These are phyloP conservation scores for Blastobotrys terrestris DNA, from an alignment of 805 yeast species.

Conservation along the genomic window DNA sequence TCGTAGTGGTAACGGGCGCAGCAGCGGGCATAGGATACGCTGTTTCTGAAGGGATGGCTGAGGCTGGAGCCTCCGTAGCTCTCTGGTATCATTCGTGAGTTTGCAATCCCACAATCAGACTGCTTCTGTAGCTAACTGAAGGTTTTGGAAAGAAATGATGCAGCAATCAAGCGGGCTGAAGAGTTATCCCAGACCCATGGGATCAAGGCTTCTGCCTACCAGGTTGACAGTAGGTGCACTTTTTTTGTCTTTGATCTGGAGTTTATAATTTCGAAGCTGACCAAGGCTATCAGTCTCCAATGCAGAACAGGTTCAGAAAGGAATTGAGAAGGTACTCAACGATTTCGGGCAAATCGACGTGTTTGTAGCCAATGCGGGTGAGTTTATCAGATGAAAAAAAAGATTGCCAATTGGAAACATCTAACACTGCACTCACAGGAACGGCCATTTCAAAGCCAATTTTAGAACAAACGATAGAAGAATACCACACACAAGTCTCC, in stretches of 20 bases:
- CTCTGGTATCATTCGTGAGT: constrained; percentile 49
- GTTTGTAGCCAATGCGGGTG: constrained; percentile 46
- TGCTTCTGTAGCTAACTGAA: too few relatives aligned
- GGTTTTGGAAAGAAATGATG: constrained; percentile 27
- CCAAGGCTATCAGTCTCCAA: background rate
- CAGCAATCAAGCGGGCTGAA: constrained; percentile 56
- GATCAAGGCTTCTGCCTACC: constrained; percentile 57
- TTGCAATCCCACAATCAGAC: background rate
- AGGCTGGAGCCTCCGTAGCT: constrained; percentile 81
- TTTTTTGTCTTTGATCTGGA: too few relatives aligned
- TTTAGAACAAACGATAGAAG: constrained; percentile 53
- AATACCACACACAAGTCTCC: constrained; percentile 52
- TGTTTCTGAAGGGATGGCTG: constrained; percentile 75
- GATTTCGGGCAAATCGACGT: constrained; percentile 49
- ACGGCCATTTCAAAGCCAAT: constrained; percentile 59
- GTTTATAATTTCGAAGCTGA: too few relatives aligned
- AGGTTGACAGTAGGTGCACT: constrained; percentile 34
- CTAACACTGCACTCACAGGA: constrained; percentile 29
- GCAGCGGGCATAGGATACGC: constrained; percentile 81
- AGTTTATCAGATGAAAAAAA: too few relatives aligned
- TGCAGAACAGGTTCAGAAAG: background rate
- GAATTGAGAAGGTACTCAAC: constrained; percentile 32
- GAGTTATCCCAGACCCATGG: constrained; percentile 50
- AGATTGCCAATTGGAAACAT: too few relatives aligned
- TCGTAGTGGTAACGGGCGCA: constrained; percentile 77